Evolutionary conservation across 2,329 filamentous ascomycete species (phyloP).

Genomic region (Paecilomyces sp.): DNA sequence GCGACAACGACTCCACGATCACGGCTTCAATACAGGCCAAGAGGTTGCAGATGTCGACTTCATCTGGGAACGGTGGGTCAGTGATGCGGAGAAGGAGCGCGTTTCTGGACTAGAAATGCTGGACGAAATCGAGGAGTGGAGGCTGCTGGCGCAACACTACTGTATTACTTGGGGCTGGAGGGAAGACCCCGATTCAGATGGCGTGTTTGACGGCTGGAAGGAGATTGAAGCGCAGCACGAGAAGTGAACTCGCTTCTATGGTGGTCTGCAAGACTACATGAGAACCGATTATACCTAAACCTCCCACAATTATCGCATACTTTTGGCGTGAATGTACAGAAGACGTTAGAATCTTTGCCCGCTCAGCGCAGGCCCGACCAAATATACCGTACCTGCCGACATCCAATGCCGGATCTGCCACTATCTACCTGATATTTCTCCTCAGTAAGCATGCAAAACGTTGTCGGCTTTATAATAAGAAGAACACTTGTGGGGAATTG

Average conservation of each 20-base stretch:
- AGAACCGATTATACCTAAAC: not conserved
- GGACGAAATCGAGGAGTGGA: slow-evolving; percentile 94
- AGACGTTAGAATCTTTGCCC: not conserved
- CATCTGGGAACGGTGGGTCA: slow-evolving; percentile 75
- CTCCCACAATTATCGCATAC: not conserved
- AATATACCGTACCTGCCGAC: too few species aligned
- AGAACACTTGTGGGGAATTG: too few species aligned
- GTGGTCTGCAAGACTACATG: not conserved
- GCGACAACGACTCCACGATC: slow-evolving; percentile 54
- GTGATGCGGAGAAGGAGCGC: slow-evolving; percentile 63
- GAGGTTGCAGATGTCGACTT: slow-evolving; percentile 55
- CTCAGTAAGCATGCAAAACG: too few species aligned
- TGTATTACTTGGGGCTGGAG: slow-evolving; percentile 84
- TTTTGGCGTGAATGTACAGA: not conserved
- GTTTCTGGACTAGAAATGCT: slow-evolving; percentile 76
- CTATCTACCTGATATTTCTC: too few species aligned
- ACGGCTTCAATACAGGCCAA: slow-evolving; percentile 57
- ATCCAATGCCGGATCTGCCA: too few species aligned
- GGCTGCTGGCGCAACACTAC: slow-evolving; percentile 80
- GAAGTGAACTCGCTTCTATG: slow-evolving; percentile 4
- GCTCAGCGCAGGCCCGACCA: not conserved
- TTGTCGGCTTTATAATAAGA: too few species aligned
- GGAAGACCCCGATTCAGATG: slow-evolving; percentile 31
- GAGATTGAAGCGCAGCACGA: slow-evolving; percentile 21
- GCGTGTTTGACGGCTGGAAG: slow-evolving; percentile 30